Conservation (phyloP, 129 eudicot species). For the Kitagawia praeruptora region DNA sequence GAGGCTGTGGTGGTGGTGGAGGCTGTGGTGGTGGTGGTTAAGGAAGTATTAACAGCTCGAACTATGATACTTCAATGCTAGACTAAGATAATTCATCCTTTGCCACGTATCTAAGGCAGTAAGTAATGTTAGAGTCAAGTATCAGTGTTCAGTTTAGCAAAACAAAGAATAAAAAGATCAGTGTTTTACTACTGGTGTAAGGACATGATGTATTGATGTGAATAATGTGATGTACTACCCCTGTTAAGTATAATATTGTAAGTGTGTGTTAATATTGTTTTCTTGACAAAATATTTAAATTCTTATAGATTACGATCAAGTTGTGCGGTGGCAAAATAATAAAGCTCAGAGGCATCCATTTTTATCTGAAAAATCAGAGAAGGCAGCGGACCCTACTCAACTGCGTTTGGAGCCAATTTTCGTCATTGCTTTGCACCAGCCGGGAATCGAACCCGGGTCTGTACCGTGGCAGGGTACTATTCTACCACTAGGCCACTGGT, state of each 20-base stretch:
- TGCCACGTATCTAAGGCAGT: neutral
- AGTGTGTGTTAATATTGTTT: too few species aligned
- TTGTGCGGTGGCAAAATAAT: too few species aligned
- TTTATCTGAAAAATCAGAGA: neutral
- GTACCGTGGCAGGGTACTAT: slow-evolving; percentile 99
- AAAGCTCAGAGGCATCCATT: neutral
- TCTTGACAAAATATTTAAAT: too few species aligned
- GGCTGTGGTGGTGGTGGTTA: neutral
- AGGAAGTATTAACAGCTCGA: too few species aligned
- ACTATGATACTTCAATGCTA: neutral
- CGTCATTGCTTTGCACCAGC: slow-evolving; percentile 9
- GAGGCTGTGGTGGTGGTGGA: neutral
- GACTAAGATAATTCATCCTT: neutral
- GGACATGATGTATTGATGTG: too few species aligned
- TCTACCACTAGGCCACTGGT: slow-evolving; percentile 99
- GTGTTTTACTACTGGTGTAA: neutral
- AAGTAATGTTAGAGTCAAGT: neutral
- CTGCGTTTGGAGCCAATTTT: neutral
- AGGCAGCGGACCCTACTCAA: neutral
- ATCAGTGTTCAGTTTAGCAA: neutral
- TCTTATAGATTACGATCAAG: too few species aligned
- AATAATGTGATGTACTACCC: too few species aligned
- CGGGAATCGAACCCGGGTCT: slow-evolving; percentile 57
- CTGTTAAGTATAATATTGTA: too few species aligned
- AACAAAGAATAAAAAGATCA: neutral